These are phyloP conservation scores for Daldinia decipiens DNA, from an alignment of 495 filamentous ascomycete species.

Conservation along the genomic window DNA sequence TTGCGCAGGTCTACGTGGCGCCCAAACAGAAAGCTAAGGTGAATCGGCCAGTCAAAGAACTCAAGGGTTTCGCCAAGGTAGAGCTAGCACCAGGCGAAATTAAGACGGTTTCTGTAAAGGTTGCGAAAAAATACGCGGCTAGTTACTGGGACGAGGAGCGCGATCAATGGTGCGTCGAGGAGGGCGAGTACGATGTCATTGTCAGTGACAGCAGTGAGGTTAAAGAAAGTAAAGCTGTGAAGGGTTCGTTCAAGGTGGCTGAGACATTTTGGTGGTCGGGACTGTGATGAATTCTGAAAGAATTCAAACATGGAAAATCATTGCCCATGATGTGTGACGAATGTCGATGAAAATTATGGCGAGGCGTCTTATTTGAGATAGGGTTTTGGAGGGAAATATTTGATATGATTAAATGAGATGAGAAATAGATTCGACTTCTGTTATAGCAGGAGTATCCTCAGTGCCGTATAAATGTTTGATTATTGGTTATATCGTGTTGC, in stretches of 20 bases:
- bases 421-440: neutral
- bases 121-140: conserved; percentile 69
- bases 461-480: neutral
- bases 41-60: conserved; percentile 70
- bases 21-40: conserved; percentile 59
- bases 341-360: neutral
- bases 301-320: neutral
- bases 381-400: neutral
- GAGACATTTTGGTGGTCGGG: conserved; percentile 69
- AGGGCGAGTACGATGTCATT: conserved; percentile 69
- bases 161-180: conserved; percentile 72
- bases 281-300: conserved; percentile 36
- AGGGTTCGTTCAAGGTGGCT: conserved; percentile 59
- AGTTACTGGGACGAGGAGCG: conserved; percentile 78
- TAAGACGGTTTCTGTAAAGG: conserved; percentile 64
- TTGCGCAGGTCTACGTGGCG: conserved; percentile 69
- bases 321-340: neutral
- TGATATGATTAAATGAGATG: conserved; percentile 1
- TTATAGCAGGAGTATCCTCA: neutral
- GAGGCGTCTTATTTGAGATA: neutral
- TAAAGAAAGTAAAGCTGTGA: conserved; percentile 52
- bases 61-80: conserved; percentile 81
- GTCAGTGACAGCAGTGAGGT: conserved; percentile 63
- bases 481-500: neutral
- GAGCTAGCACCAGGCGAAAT: conserved; percentile 70